These are phyloP conservation scores for Dissophora ornata DNA, from an alignment of 192 early-diverging fungal species.

Conservation along the genomic window DNA sequence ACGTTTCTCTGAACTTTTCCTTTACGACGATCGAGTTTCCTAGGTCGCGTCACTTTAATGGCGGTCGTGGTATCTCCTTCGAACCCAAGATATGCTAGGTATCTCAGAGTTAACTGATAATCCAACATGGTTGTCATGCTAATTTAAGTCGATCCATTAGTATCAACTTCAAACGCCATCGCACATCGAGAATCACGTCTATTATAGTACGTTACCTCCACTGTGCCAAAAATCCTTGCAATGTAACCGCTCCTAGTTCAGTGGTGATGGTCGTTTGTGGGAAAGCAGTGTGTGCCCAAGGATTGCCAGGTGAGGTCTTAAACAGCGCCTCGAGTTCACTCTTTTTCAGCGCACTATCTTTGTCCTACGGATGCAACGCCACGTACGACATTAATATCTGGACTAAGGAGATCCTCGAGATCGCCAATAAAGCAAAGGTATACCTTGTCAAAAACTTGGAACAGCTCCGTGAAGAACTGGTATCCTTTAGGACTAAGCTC, in stretches of 20 bases:
- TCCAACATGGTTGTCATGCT: constrained; percentile 97
- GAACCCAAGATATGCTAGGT: constrained; percentile 97
- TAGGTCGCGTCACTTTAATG: constrained; percentile 80
- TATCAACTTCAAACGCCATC: too few relatives aligned
- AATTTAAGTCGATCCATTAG: too few relatives aligned
- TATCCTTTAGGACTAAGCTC: constrained; percentile 95
- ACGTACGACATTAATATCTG: too few relatives aligned
- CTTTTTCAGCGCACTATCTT: constrained; percentile 93
- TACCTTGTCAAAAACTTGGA: constrained; percentile 93
- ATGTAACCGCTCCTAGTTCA: constrained; percentile 87
- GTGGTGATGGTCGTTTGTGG: constrained; percentile 93
- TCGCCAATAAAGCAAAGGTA: neutral
- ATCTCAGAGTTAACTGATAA: constrained; percentile 88
- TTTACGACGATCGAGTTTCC: constrained; percentile 78
- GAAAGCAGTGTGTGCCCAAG: constrained; percentile 91
- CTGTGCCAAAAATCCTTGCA: constrained; percentile 98
- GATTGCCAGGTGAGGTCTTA: constrained; percentile 88
- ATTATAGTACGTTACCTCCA: too few relatives aligned
- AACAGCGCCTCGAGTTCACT: constrained; percentile 89
- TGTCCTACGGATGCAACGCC: constrained; percentile 70
- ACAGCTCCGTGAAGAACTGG: constrained; percentile 94
- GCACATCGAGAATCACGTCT: too few relatives aligned
- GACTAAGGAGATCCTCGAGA: neutral
- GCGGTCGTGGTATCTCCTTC: constrained; percentile 90
- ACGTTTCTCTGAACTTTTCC: constrained; percentile 90